These are phyloP conservation scores for Phytophthora pini DNA, from an alignment of 352 stramenopile species.

Conservation along the genomic window DNA sequence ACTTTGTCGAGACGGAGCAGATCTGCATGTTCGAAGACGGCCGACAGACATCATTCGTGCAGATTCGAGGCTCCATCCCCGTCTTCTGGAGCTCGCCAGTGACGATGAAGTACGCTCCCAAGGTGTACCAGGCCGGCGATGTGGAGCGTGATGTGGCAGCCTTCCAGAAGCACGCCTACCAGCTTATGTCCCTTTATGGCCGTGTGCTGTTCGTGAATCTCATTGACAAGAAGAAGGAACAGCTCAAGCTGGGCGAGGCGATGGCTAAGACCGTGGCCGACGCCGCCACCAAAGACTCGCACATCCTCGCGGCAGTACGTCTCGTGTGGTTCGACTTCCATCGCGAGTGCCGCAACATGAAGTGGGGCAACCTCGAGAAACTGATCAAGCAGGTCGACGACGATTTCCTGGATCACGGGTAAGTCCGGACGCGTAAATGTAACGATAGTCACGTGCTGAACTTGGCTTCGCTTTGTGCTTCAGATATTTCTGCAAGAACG, in stretches of 20 bases:
- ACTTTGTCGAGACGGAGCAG: conserved; percentile 97
- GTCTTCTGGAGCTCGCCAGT: conserved; percentile 92
- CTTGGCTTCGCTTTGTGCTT: conserved; percentile 1
- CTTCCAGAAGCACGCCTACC: conserved; percentile 65
- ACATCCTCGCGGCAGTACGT: conserved; percentile 67
- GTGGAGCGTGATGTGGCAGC: conserved; percentile 55
- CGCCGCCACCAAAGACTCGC: conserved; percentile 59
- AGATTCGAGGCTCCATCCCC: conserved; percentile 96
- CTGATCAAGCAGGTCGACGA: conserved; percentile 90
- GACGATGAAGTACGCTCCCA: conserved; percentile 94
- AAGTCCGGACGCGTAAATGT: conserved; percentile 8
- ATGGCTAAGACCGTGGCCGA: conserved; percentile 84
- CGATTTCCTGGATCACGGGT: conserved; percentile 78
- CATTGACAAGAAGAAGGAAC: conserved; percentile 95
- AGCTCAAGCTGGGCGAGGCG: conserved; percentile 90
- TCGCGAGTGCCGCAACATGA: conserved; percentile 94
- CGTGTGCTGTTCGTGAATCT: conserved; percentile 94
- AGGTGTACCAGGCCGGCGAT: conserved; percentile 70
- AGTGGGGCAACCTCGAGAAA: conserved; percentile 92
- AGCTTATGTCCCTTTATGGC: conserved; percentile 73
- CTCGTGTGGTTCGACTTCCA: conserved; percentile 98
- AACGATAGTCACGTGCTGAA: not conserved
- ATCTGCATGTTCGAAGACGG: conserved; percentile 81
- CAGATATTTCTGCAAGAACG: conserved; percentile 67
- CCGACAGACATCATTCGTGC: conserved; percentile 65